phyloP scores from a whole-genome alignment of 805 yeast species.

The Kazachstania taianensis region DNA sequence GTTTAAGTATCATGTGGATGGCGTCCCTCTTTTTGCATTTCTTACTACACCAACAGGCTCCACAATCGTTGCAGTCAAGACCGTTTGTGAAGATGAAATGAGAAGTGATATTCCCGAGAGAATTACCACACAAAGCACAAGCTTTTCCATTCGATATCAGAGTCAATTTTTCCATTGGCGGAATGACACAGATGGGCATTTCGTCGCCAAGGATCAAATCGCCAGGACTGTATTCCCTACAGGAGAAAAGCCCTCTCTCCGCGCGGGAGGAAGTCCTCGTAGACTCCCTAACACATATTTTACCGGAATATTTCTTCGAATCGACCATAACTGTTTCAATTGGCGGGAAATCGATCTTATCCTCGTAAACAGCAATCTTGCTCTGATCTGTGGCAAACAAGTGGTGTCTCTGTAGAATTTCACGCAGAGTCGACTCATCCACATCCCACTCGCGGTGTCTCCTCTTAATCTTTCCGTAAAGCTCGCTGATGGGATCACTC shows the following conservation, averaged over 20 bases:
- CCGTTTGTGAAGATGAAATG: constrained; percentile 33
- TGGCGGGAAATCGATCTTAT: constrained; percentile 27
- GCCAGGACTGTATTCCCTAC: constrained; percentile 37
- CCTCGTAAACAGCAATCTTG: constrained; percentile 42
- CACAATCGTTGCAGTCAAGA: constrained; percentile 56
- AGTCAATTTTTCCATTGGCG: constrained; percentile 56
- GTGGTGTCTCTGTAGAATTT: constrained; percentile 46
- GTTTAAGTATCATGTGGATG: constrained; percentile 49
- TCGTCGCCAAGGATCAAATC: constrained; percentile 51
- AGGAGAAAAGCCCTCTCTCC: constrained; percentile 38
- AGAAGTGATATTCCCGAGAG: constrained; percentile 29
- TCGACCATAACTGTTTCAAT: neutral
- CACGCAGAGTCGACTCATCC: constrained; percentile 46
- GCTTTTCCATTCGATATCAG: constrained; percentile 53
- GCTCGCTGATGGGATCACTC: constrained; percentile 42
- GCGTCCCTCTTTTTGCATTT: constrained; percentile 46
- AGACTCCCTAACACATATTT: neutral
- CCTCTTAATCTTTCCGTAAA: constrained; percentile 41
- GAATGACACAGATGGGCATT: constrained; percentile 47
- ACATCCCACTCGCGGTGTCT: constrained; percentile 54
- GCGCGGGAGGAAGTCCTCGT: neutral
- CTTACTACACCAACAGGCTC: constrained; percentile 61
- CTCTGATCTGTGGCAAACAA: constrained; percentile 34
- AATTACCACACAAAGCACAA: constrained; percentile 62
- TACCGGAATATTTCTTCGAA: neutral